phyloP scores from a whole-genome alignment of 306 rosid species.

The Cicer arietinum region DNA sequence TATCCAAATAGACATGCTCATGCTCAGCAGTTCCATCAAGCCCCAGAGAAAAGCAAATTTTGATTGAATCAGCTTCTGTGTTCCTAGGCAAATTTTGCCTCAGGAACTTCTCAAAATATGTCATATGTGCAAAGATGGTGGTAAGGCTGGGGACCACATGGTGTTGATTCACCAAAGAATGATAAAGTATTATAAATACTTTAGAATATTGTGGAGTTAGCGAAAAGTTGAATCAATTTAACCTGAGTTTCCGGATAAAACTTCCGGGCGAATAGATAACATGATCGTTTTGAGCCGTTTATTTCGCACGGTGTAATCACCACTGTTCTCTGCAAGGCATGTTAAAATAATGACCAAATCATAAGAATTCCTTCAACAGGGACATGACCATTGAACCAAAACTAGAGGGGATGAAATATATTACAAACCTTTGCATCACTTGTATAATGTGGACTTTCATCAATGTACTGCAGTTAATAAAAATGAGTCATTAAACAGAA shows the following conservation, averaged over 20 bases:
- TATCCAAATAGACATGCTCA: constrained; percentile 44
- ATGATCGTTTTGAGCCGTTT: constrained; percentile 54
- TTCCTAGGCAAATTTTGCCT: constrained; percentile 22
- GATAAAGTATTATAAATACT: constrained; percentile 36
- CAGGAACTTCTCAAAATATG: constrained; percentile 29
- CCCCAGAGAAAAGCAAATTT: constrained; percentile 29
- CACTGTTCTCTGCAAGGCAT: constrained; percentile 51
- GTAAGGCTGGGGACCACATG: constrained; percentile 43
- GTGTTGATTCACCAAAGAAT: constrained; percentile 51
- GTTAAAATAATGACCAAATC: constrained; percentile 11
- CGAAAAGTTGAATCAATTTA: constrained; percentile 47
- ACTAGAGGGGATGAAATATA: constrained; percentile 17
- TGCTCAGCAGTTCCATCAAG: constrained; percentile 40
- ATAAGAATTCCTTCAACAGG: constrained; percentile 15
- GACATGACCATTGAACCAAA: constrained; percentile 13
- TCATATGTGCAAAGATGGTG: constrained; percentile 40
- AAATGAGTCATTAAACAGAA: constrained; percentile 29
- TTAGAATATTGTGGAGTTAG: constrained; percentile 54
- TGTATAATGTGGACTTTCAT: constrained; percentile 53
- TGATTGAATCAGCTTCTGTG: constrained; percentile 40
- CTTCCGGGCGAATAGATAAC: constrained; percentile 58
- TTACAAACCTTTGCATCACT: constrained; percentile 54
- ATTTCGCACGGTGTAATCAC: constrained; percentile 48
- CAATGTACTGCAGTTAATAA: constrained; percentile 50
- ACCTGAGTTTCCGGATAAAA: constrained; percentile 53